Evolutionary conservation across 1,284 basidiomycete genomes (phyloP).

Genomic region (Rhodotorula sp.): DNA sequence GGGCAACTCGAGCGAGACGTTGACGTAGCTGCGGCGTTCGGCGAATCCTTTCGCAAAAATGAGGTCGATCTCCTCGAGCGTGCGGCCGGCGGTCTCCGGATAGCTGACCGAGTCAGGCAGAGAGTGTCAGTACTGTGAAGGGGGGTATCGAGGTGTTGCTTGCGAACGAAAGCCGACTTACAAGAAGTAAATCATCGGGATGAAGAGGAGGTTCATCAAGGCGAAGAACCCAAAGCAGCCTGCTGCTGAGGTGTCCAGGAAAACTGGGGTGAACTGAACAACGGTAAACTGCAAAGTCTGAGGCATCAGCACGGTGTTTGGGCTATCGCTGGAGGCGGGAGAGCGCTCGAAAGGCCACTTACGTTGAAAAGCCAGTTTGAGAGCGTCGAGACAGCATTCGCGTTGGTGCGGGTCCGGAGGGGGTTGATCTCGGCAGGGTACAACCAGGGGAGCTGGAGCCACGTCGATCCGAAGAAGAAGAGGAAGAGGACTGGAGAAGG

Average conservation of each 20-base stretch:
- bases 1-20: conserved; percentile 37
- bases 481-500: conserved; percentile 51
- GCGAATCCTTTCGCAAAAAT: conserved; percentile 44
- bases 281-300: conserved; percentile 32
- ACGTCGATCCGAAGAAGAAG: conserved; percentile 53
- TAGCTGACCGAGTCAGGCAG: background rate
- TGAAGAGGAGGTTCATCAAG: conserved; percentile 33
- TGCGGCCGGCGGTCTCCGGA: conserved; percentile 2
- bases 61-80: conserved; percentile 41
- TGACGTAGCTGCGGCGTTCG: conserved; percentile 40
- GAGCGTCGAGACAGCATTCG: conserved; percentile 57
- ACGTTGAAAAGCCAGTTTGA: conserved; percentile 47
- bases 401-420: conserved; percentile 55
- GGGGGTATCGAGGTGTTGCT: no score
- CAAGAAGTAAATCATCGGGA: conserved; percentile 34
- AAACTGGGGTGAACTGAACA: conserved; percentile 39
- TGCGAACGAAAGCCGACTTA: no score
- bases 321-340: no score
- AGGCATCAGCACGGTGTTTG: no score
- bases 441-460: conserved; percentile 47
- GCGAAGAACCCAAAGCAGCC: conserved; percentile 42
- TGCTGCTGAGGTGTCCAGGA: conserved; percentile 31
- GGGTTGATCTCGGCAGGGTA: conserved; percentile 57
- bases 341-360: background rate
- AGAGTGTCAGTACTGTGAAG: no score